Evolutionary conservation across 805 yeast species (phyloP), one percentile per base, ranked within the genome.

Genomic region (Ogataea henricii): DNA sequence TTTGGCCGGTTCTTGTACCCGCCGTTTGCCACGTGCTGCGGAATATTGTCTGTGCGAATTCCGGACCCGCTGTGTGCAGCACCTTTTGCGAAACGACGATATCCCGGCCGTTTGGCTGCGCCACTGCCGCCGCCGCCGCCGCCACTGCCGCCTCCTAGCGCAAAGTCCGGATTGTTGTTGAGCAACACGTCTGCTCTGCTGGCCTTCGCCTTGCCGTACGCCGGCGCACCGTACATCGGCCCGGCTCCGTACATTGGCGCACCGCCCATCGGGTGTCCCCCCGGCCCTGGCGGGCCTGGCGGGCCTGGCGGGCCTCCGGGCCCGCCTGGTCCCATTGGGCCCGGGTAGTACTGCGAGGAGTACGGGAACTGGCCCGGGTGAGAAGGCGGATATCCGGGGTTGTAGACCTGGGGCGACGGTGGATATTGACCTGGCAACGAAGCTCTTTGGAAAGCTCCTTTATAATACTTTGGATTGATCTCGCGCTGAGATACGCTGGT

Each of bases 401-500:
- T 6, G 12, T 38, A 36, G 3, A 14, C 42, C 30, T 43, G 57
- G n/a, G 40, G 46, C 20, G 50, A 51, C n/a, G 47, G 52, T 36
- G 47, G 57, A 22, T 46, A 54, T 37, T 53, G 62, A 3, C 60
- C 62, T n/a, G 60, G 58, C n/a, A 52, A 35, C 16, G 32, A 35
- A 6, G 59, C 45, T 38, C 64, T 64, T 25, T 54, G 60, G 7
- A 58, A 56, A 21, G 67, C 66, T 29, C 71, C 73, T 47, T 67
- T 60, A 46, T 69, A 73, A 55, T 79, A 82, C 22, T 70, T 66
- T 14, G 86, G 87, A 58, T 86, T 86, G 13, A 81, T 74, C 22
- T 83, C 90, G 62, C 92, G 72, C 65, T 86, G 92, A 6, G 91
- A 84, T 1, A 87, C 87, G 44, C 89, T 82, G 1, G 94, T 86